A percentile compares a stretch with the other conserved stretches of the same genome.
These are phyloP conservation scores for Iris pallida DNA, from an alignment of 116 monocot genomes.

Conservation along the genomic window DNA sequence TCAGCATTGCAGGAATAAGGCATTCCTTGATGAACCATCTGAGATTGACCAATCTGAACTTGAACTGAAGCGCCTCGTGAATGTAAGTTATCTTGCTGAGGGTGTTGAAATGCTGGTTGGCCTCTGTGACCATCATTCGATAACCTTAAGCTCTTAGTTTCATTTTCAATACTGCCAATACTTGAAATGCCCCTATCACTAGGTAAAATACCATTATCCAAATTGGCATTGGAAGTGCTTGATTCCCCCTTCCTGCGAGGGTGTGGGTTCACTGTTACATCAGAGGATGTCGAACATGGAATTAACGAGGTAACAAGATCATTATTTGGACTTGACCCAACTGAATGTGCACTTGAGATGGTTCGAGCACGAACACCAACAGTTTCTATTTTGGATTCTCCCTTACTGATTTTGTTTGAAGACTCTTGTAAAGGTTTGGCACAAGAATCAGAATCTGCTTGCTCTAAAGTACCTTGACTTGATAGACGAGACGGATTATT, in stretches of 20 bases:
- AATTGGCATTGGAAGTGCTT: slow-evolving; percentile 8
- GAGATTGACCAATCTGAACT: slow-evolving; percentile 25
- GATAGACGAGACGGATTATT: slow-evolving; percentile 31
- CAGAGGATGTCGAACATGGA: slow-evolving; percentile 28
- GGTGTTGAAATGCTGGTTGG: slow-evolving; percentile 27
- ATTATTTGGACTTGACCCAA: slow-evolving; percentile 8
- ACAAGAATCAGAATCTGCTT: slow-evolving; percentile 23
- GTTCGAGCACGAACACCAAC: slow-evolving; percentile 12
- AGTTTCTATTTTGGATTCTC: slow-evolving; percentile 10
- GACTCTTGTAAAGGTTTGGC: slow-evolving; percentile 23
- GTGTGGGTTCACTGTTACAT: too few relatives aligned
- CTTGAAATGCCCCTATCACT: slow-evolving; percentile 21
- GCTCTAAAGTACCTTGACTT: slow-evolving; percentile 32
- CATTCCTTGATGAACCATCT: slow-evolving; percentile 24
- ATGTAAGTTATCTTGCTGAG: slow-evolving; percentile 32
- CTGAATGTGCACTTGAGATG: slow-evolving; percentile 12
- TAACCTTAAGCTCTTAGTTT: slow-evolving; percentile 48
- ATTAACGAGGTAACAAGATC: slow-evolving; percentile 13
- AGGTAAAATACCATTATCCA: slow-evolving; percentile 14
- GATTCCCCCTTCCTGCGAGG: slow-evolving; percentile 19
- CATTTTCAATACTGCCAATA: slow-evolving; percentile 27
- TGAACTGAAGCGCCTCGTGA: slow-evolving; percentile 11
- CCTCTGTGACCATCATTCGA: slow-evolving; percentile 35
- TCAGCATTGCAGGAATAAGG: slow-evolving; percentile 22
- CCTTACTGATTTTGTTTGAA: slow-evolving; percentile 16